phyloP scores from a whole-genome alignment of 228 moss, liverwort and hornwort genomes.

The Sphagnum fallax region DNA sequence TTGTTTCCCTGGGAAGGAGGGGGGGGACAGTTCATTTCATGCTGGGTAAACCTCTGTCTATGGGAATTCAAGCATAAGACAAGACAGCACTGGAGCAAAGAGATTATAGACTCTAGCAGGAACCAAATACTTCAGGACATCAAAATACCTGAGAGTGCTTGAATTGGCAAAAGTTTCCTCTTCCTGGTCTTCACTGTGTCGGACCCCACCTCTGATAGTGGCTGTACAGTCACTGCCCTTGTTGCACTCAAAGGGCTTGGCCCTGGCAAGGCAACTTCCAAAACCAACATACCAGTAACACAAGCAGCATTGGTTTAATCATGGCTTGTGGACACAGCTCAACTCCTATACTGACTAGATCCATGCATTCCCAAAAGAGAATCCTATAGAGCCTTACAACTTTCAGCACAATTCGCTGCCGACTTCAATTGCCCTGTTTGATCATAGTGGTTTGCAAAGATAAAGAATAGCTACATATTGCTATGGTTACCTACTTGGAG shows the following conservation, averaged over 20 bases:
- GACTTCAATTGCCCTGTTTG: too few relatives aligned
- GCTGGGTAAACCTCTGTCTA: too few relatives aligned
- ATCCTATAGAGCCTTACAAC: too few relatives aligned
- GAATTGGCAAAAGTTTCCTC: constrained; percentile 37
- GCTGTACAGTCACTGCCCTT: constrained; percentile 17
- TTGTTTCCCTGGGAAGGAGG: background rate
- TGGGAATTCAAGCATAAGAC: background rate
- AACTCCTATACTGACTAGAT: too few relatives aligned
- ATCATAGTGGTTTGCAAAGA: too few relatives aligned
- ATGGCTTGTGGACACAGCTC: too few relatives aligned
- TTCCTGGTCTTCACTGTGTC: constrained; percentile 34
- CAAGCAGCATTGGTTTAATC: too few relatives aligned
- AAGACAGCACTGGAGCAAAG: background rate
- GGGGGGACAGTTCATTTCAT: too few relatives aligned
- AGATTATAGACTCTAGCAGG: too few relatives aligned
- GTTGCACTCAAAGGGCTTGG: constrained; percentile 32
- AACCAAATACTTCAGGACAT: background rate
- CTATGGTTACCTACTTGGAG: constrained; percentile 16
- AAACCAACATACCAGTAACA: background rate
- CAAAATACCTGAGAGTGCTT: constrained; percentile 35
- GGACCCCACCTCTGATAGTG: constrained; percentile 27
- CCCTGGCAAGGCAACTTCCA: constrained; percentile 55
- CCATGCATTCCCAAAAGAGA: too few relatives aligned
- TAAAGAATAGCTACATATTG: too few relatives aligned
- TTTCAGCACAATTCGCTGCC: too few relatives aligned